Evolutionary conservation across 2,329 filamentous ascomycete genomes (phyloP).

Genomic region (Aspergillus fumigatus): DNA sequence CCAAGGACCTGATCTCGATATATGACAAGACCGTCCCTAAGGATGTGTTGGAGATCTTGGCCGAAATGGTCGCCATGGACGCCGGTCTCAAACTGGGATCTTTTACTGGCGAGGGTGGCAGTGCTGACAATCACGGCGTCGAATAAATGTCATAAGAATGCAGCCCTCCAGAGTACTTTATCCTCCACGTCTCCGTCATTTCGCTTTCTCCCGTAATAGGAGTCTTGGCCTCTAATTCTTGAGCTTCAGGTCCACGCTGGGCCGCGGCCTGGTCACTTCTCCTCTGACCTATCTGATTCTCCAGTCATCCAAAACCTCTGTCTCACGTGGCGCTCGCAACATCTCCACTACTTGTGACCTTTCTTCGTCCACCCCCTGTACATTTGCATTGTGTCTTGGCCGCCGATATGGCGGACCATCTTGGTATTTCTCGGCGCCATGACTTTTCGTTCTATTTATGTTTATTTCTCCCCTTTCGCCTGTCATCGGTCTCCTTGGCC

Average conservation of each 20-base stretch:
- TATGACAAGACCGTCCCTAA: constrained; percentile 99
- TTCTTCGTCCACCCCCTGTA: constrained; percentile 16
- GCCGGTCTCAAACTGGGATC: constrained; percentile 61
- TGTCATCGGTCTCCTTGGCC: constrained; percentile 3
- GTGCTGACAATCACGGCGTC: constrained; percentile 33
- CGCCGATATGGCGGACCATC: constrained; percentile 19
- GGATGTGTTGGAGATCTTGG: constrained; percentile 92
- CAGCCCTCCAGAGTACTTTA: constrained; percentile 12
- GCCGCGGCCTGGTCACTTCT: constrained; percentile 18
- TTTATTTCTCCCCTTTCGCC: constrained; percentile 7
- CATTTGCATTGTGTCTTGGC: constrained; percentile 34
- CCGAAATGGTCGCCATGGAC: constrained; percentile 96
- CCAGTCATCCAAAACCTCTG: not conserved
- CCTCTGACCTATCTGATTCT: constrained; percentile 3
- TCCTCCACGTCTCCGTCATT: constrained; percentile 11
- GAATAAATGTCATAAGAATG: constrained; percentile 26
- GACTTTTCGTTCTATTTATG: constrained; percentile 13
- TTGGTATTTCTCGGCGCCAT: constrained; percentile 34
- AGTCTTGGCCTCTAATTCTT: constrained; percentile 13
- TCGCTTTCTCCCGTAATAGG: constrained; percentile 8
- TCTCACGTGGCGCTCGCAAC: constrained; percentile 11
- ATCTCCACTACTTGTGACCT: constrained; percentile 23
- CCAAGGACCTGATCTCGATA: constrained; percentile 86
- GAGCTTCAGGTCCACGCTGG: constrained; percentile 18
- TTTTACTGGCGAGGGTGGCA: constrained; percentile 32